Conservation (phyloP, 129 eudicot species). For the Chrysanthemum makinoi region DNA sequence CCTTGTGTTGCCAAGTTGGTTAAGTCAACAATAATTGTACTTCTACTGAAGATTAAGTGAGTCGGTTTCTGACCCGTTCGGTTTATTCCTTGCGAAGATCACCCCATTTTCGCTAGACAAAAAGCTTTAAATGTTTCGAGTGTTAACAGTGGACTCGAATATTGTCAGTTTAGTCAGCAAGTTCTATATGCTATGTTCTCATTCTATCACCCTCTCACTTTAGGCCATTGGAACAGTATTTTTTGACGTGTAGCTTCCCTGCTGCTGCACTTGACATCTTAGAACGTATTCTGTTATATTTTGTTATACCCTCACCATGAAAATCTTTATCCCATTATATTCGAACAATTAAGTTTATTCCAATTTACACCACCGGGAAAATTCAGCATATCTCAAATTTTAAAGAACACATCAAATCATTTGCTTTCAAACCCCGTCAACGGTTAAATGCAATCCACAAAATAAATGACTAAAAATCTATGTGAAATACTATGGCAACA, state of each 20-base stretch:
- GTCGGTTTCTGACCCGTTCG: no score
- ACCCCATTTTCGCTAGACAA: no score
- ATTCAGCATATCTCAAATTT: neutral
- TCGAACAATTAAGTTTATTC: neutral
- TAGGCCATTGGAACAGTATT: constrained; percentile 7
- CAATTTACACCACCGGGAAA: neutral
- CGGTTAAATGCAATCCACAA: neutral
- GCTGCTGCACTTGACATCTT: constrained; percentile 3
- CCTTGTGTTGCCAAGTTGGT: no score
- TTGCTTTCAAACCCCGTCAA: no score
- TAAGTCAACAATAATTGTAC: no score
- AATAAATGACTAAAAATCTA: neutral
- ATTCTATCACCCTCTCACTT: neutral
- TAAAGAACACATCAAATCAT: neutral
- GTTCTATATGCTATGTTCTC: neutral
- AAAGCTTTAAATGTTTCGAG: neutral
- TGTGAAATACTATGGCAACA: neutral
- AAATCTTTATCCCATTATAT: constrained; percentile 7
- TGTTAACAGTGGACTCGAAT: neutral
- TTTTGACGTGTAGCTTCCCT: constrained; percentile 21
- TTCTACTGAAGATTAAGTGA: no score
- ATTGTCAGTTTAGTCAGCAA: neutral
- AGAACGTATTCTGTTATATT: neutral
- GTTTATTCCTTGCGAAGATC: no score
- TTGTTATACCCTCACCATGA: constrained; percentile 2